Percentiles rank a stretch among this genome's conserved stretches.
Conservation (phyloP, 305 asterid genomes). For the Striga hermonthica region DNA sequence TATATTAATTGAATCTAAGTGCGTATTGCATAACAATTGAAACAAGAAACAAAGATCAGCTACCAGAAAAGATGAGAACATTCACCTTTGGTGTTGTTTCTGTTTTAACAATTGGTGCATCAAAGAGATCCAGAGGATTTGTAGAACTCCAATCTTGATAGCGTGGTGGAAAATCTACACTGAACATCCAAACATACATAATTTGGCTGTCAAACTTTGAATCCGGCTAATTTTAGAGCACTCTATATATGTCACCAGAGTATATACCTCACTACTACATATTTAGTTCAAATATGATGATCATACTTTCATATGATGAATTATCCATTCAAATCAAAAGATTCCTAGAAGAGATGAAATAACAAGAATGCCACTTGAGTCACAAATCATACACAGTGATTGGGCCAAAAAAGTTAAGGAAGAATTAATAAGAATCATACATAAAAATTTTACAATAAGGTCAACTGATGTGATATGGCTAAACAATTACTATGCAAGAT, state of each 20-base stretch:
- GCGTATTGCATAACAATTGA: background rate
- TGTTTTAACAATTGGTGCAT: conserved; percentile 66
- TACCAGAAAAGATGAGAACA: conserved; percentile 16
- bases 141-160: conserved; percentile 84
- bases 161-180: conserved; percentile 79
- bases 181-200: conserved; percentile 40
- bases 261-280: background rate
- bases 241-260: conserved; percentile 11
- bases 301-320: conserved; percentile 20
- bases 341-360: conserved; percentile 5
- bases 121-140: conserved; percentile 79
- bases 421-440: conserved; percentile 4
- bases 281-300: conserved; percentile 20
- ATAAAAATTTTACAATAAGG: background rate
- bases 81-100: conserved; percentile 77
- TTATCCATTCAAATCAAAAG: conserved; percentile 14
- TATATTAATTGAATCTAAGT: background rate
- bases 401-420: background rate
- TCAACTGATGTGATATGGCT: background rate
- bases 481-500: conserved; percentile 13
- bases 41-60: conserved; percentile 15
- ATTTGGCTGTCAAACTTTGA: conserved; percentile 25
- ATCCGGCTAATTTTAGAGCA: conserved; percentile 26
- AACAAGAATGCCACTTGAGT: background rate
- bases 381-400: background rate